Base-by-base conservation (phyloP, 2,329 filamentous ascomycete species). In the Aspergillus latus region DNA sequence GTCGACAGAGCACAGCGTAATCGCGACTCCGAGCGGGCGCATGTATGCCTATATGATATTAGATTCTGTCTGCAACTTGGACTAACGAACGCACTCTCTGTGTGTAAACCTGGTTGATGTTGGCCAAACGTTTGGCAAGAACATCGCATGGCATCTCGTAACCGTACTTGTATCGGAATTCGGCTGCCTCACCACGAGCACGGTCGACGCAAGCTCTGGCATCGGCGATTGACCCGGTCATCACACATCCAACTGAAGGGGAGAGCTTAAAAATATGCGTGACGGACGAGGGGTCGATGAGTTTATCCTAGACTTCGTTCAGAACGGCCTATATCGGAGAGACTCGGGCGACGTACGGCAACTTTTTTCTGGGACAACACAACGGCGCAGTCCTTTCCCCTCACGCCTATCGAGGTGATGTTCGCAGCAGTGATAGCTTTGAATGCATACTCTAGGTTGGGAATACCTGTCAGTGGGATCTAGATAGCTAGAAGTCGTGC, bases 131-230 rank as follows among this genome's bases (percentile, higher is more conserved):
- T 85, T 99, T 99, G 63, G 94, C 90, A 70, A 99, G 80, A 51
- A 92, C 94, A 77, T 99, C 94, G 75, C 92, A 96, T 59, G 94
- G 94, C 94, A 99, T 99, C 82, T 99, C 94, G 78, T 99, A 99
- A 70, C 94, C 94, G 74, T 86, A 96, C 80, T 97, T 97, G 86
- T 99, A 99, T 77, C 88, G 87, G 81, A 99, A 99, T 74, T 99
- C 93, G 57, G 93, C 93, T 64, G 94, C 94, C 80, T 99, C 94
- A 67, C 90, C 90, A 79, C 94, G 89, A 62, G 94, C 94, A 70
- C 94, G 88, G 77, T 91, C 90, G 59, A 96, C 90, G 63, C 91
- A 95, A 32, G 94, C 92, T 74, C 94, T 85, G 59, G 94, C 94
- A 81, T 99, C 94, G 68, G 94, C 93, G 76, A 99, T 97, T 64